phyloP scores from a whole-genome alignment of 257 asterid species.

The Leonotis leonurus region DNA sequence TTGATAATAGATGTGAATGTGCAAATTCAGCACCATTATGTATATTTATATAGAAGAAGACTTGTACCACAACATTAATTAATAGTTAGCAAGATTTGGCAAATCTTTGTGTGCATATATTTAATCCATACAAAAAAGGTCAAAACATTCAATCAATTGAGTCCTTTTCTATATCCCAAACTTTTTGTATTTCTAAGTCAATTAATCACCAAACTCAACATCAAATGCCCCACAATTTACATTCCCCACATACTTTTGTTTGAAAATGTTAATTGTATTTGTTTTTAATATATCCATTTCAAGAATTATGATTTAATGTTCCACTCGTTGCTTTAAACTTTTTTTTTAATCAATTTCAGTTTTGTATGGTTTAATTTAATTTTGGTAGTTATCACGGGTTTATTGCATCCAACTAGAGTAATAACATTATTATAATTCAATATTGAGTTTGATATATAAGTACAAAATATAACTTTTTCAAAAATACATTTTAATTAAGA shows the following conservation, averaged over 20 bases:
- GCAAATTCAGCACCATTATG: neutral
- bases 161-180: neutral
- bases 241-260: conserved; percentile 26
- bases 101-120: conserved; percentile 29
- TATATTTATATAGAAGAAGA: neutral
- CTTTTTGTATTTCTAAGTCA: conserved; percentile 25
- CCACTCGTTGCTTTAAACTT: too few relatives aligned
- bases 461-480: too few relatives aligned
- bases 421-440: too few relatives aligned
- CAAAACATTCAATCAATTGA: conserved; percentile 19
- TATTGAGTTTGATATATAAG: too few relatives aligned
- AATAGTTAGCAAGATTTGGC: conserved; percentile 35
- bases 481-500: too few relatives aligned
- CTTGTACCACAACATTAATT: neutral
- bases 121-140: conserved; percentile 27
- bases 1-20: neutral
- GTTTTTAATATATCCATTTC: too few relatives aligned
- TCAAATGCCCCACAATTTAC: conserved; percentile 30
- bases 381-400: too few relatives aligned
- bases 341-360: too few relatives aligned
- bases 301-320: too few relatives aligned
- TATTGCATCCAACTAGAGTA: too few relatives aligned
- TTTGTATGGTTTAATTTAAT: too few relatives aligned
- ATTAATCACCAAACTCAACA: conserved; percentile 36
- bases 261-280: too few relatives aligned